Evolutionary conservation across 129 eudicot genomes (phyloP).

Genomic region (Lactuca sativa): DNA sequence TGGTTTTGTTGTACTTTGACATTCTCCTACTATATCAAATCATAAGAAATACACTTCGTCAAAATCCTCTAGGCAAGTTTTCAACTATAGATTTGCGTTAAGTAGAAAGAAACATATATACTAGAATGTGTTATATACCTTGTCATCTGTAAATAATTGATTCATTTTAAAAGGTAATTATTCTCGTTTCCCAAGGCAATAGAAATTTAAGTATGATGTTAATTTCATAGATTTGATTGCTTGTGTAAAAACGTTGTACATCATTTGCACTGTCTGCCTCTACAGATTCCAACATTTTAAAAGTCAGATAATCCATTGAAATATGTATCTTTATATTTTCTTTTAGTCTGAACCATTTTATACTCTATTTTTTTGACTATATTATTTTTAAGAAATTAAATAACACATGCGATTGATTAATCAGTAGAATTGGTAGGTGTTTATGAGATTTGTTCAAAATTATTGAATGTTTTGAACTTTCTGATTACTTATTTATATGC

Average conservation of each 20-base stretch:
- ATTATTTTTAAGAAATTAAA: not conserved
- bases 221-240: constrained; percentile 73
- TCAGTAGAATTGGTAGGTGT: too few relatives aligned
- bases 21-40: too few relatives aligned
- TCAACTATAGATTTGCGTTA: too few relatives aligned
- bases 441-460: too few relatives aligned
- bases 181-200: constrained; percentile 87
- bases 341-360: not conserved
- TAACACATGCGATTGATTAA: constrained; percentile 94
- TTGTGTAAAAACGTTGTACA: constrained; percentile 65
- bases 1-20: too few relatives aligned
- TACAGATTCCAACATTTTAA: constrained; percentile 24
- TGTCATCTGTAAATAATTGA: constrained; percentile 48
- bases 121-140: constrained; percentile 41
- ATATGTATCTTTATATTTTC: not conserved
- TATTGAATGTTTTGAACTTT: too few relatives aligned
- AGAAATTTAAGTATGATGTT: constrained; percentile 77
- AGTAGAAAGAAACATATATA: too few relatives aligned
- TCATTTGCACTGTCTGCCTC: constrained; percentile 89
- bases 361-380: not conserved
- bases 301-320: not conserved
- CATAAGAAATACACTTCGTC: too few relatives aligned
- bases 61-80: too few relatives aligned
- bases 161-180: constrained; percentile 41
- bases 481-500: too few relatives aligned